Evolutionary conservation across 2,329 filamentous ascomycete species (phyloP), one percentile per base, ranked within the genome.

Genomic region (Cladosporium sp.): DNA sequence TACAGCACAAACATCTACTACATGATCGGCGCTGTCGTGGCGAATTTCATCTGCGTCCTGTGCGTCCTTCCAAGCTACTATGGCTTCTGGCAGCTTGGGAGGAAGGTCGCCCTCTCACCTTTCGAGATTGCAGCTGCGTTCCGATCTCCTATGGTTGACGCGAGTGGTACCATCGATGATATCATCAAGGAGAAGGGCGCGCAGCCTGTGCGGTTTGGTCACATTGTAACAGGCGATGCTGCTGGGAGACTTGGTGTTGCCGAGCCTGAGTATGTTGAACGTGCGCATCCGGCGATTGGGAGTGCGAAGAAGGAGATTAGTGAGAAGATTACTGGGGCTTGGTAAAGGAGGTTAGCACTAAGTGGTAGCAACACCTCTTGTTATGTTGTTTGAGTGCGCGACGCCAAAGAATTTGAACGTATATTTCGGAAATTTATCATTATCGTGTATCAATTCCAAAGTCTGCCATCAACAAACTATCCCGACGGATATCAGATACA

Each of bases 111-210:
- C 4, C 56, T 69, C 0, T 60, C 60, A 12, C 66, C 66, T 5
- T 59, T 69, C 1, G 65, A 67, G 43, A 69, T 69, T 27, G 63
- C 64, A 1, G 60, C 66, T 18, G 65, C 64, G 1, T 67, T 67
- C 46, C 60, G 60, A 2, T 63, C 65, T 12, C 60, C 55, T 3
- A 53, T 48, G 43, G 43, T 48, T 27, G 32, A 48, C 15, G 25
- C 35, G 11, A 20, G 35, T 20, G 43, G 43, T 20, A 48, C 43
- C 20, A 48, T 48, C n/a, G 43, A 48, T 4, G 43, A 48, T 12
- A 48, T 48, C 22, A 6, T 48, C 15, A 48, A 52, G 22, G 32
- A 49, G 11, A 42, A 48, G 6, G 55, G 55, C 3, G 43, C 46
- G 22, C 33, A 52, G 11, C 20, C 50, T 18, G 55, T 57, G 7